These are phyloP conservation scores for Lecanicillium sp. DNA, from an alignment of 2,329 filamentous ascomycete species.

Conservation along the genomic window DNA sequence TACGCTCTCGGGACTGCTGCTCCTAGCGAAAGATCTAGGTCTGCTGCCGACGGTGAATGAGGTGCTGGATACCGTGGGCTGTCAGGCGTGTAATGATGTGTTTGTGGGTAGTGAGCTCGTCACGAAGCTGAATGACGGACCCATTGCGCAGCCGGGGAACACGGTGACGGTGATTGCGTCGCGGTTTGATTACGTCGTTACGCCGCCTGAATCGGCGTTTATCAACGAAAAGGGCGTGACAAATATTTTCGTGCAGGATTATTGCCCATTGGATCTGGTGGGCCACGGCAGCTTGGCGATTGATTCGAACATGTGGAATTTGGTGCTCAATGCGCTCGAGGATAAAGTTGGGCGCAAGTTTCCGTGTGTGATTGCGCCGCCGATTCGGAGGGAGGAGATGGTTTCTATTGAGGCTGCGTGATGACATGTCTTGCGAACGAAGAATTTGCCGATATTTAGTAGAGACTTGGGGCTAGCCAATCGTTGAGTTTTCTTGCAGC, in stretches of 20 bases:
- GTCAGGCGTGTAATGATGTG: constrained; percentile 11
- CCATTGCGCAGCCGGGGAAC: constrained; percentile 11
- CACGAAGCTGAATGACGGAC: constrained; percentile 9
- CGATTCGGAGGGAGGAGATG: too few species aligned
- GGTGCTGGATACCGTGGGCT: constrained; percentile 9
- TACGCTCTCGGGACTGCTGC: constrained; percentile 5
- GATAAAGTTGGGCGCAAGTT: too few species aligned
- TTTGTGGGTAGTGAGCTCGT: constrained; percentile 6
- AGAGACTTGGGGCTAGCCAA: too few species aligned
- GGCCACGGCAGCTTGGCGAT: constrained; percentile 10
- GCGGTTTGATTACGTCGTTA: constrained; percentile 9
- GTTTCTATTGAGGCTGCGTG: too few species aligned
- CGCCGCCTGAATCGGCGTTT: constrained; percentile 6
- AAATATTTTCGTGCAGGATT: constrained; percentile 10
- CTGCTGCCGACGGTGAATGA: neutral
- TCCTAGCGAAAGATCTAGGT: constrained; percentile 2
- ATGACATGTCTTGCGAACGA: too few species aligned
- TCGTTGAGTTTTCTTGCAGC: too few species aligned
- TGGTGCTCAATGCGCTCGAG: constrained; percentile 10
- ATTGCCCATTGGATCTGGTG: constrained; percentile 10
- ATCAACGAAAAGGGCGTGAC: constrained; percentile 10
- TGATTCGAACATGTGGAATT: constrained; percentile 9
- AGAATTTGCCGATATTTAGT: too few species aligned
- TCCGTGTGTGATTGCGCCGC: too few species aligned
- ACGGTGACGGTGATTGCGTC: constrained; percentile 11